These are phyloP conservation scores for Fusarium subtropicale DNA, from an alignment of 2,329 filamentous ascomycete species.

Conservation along the genomic window DNA sequence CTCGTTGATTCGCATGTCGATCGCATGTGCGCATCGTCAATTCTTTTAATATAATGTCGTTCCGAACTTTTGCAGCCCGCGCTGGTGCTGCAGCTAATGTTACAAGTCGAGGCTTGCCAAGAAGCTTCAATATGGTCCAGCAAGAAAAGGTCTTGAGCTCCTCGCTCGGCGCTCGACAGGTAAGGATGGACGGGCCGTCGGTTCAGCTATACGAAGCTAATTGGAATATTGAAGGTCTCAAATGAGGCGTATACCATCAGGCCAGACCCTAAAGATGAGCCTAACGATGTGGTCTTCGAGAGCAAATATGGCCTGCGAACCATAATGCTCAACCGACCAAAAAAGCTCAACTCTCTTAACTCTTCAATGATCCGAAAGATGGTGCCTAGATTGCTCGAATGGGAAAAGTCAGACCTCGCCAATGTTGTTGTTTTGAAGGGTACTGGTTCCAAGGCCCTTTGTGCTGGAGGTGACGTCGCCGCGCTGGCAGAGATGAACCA, in stretches of 20 bases:
- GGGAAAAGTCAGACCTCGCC: constrained; percentile 93
- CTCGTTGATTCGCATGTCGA: constrained; percentile 52
- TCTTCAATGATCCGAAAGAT: constrained; percentile 97
- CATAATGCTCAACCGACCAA: constrained; percentile 92
- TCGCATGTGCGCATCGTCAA: constrained; percentile 53
- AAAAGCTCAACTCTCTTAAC: constrained; percentile 92
- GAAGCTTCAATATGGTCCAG: constrained; percentile 76
- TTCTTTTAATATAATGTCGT: constrained; percentile 64
- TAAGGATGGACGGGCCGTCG: constrained; percentile 27
- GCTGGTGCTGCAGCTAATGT: constrained; percentile 64
- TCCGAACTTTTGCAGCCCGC: constrained; percentile 64
- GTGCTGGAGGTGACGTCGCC: constrained; percentile 91
- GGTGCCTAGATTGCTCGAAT: constrained; percentile 87
- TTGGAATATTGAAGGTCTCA: constrained; percentile 49
- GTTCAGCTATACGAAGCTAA: constrained; percentile 7
- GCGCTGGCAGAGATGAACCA: constrained; percentile 80
- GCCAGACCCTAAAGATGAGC: constrained; percentile 75
- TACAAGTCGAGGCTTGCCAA: constrained; percentile 57
- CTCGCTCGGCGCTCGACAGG: constrained; percentile 58
- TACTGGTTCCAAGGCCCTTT: constrained; percentile 85
- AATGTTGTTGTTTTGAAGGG: constrained; percentile 95
- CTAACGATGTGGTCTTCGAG: constrained; percentile 93
- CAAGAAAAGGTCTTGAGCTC: constrained; percentile 78
- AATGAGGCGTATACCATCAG: constrained; percentile 56
- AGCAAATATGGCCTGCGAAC: constrained; percentile 89